Evolutionary conservation across 1,139 yeast genomes (phyloP).

Genomic region (Barnettozyma hawaiiensis): DNA sequence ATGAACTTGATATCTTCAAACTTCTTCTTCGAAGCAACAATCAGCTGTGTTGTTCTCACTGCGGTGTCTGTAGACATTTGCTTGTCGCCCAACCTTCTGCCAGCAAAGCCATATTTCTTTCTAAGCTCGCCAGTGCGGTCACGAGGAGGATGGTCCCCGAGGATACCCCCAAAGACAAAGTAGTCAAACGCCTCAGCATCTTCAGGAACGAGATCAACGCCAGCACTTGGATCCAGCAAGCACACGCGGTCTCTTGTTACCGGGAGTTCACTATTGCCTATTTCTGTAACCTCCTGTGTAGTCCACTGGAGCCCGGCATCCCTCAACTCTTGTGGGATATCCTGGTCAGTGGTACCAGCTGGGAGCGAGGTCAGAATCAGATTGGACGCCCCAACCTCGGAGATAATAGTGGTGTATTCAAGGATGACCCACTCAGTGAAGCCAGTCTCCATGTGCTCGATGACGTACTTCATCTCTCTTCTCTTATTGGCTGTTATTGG

Average conservation of each 20-base stretch:
- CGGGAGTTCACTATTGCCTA: slow-evolving; percentile 31
- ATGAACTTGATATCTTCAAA: slow-evolving; percentile 76
- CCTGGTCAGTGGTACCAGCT: slow-evolving; percentile 47
- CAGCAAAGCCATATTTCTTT: slow-evolving; percentile 70
- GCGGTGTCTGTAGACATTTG: slow-evolving; percentile 99
- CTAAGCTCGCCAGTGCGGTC: slow-evolving; percentile 91
- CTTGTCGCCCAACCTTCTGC: slow-evolving; percentile 76
- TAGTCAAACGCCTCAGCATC: slow-evolving; percentile 68
- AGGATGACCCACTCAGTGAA: slow-evolving; percentile 93
- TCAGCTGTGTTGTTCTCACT: slow-evolving; percentile 79
- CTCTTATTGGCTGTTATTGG: not conserved
- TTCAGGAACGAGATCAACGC: slow-evolving; percentile 60
- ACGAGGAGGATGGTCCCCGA: slow-evolving; percentile 95
- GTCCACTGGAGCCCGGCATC: slow-evolving; percentile 80
- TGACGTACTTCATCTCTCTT: slow-evolving; percentile 68
- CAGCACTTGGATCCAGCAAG: slow-evolving; percentile 84
- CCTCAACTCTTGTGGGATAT: slow-evolving; percentile 57
- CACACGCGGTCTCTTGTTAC: slow-evolving; percentile 52
- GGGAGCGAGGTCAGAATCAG: slow-evolving; percentile 77
- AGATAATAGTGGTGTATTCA: slow-evolving; percentile 77
- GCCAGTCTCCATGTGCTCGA: slow-evolving; percentile 97
- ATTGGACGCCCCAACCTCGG: slow-evolving; percentile 75
- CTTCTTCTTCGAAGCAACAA: slow-evolving; percentile 47
- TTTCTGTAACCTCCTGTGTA: slow-evolving; percentile 56
- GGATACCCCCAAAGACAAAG: slow-evolving; percentile 92